Base-by-base conservation (phyloP, 2,329 filamentous ascomycete genomes). In the Trichoderma lentiforme region DNA sequence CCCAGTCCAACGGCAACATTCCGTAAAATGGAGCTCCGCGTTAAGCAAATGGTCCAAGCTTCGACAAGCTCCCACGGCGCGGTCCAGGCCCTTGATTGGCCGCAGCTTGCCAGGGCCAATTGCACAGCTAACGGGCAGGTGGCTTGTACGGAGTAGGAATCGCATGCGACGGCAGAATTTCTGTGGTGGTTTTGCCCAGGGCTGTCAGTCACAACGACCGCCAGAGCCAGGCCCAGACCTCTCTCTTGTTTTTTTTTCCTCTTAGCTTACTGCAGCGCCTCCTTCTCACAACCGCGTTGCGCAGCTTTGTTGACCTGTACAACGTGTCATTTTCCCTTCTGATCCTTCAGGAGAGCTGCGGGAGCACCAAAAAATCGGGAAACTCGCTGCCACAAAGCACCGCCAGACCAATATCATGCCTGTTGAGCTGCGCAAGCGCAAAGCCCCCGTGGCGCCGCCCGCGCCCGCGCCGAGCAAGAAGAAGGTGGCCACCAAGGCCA, bases 391-490 rank as follows among this genome's bases (percentile, higher is more conserved):
- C 18, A 3, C 6, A 62, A 26, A 58, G 34, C 32, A 58, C 36
- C 56, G 51, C 21, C 68, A 66, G n/a, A 61, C 51, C 43, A 70
- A 28, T 28, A 80, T 73, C 70, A 90, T 90, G 88, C 86, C 87
- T 74, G 84, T 86, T 76, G 86, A 86, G 77, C 83, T 90, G 57
- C 85, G 88, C 81, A 90, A 90, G 83, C 87, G 88, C 83, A 89
- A 89, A 81, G 86, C 87, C 75, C 84, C 84, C 68, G 83, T 82
- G 77, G 81, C 84, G 72, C 81, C 83, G 30, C 81, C 83, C 67
- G 82, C 84, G 73, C 82, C 85, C 74, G 82, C 85, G 18, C 82
- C 85, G 43, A 75, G 77, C 58, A 82, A 81, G 75, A 88, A 87
- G 81, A 84, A 85, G 78, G 79, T 76, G 28, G 78, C 79, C 39